Conservation (phyloP, 441 rosid genomes). For the Pelargonium myrrhifolium region DNA sequence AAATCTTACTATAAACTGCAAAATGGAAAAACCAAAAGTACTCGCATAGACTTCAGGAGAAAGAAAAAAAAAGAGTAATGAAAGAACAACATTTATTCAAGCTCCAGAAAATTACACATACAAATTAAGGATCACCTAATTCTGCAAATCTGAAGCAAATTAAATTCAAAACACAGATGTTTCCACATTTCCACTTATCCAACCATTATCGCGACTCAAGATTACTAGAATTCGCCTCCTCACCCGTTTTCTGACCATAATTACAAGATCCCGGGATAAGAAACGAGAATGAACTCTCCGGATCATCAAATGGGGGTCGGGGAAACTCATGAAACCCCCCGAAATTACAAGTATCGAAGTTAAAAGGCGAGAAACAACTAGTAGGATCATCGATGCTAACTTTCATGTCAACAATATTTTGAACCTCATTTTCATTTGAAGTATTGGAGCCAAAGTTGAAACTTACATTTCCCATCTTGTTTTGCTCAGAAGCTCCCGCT, state of each 20-base stretch:
- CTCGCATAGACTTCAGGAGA: too few species aligned
- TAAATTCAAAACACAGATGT: neutral
- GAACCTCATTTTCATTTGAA: slow-evolving; percentile 26
- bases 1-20: too few species aligned
- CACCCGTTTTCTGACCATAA: slow-evolving; percentile 48
- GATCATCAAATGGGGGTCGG: slow-evolving; percentile 68
- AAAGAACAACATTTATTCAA: slow-evolving; percentile 19
- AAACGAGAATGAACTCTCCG: slow-evolving; percentile 63
- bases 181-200: too few species aligned
- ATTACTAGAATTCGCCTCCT: slow-evolving; percentile 29
- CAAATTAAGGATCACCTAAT: neutral
- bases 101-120: slow-evolving; percentile 4
- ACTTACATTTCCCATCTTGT: slow-evolving; percentile 33
- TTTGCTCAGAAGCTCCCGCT: slow-evolving; percentile 30
- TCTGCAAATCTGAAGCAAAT: neutral
- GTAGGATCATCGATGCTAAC: slow-evolving; percentile 45
- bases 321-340: slow-evolving; percentile 78
- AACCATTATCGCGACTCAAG: slow-evolving; percentile 13
- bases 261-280: slow-evolving; percentile 62
- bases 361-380: slow-evolving; percentile 53
- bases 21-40: too few species aligned
- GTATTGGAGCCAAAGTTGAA: slow-evolving; percentile 32
- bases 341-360: slow-evolving; percentile 63
- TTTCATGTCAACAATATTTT: slow-evolving; percentile 42
- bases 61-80: too few species aligned